Conservation (phyloP, 2,329 filamentous ascomycete species). For the Xylaria sp. region DNA sequence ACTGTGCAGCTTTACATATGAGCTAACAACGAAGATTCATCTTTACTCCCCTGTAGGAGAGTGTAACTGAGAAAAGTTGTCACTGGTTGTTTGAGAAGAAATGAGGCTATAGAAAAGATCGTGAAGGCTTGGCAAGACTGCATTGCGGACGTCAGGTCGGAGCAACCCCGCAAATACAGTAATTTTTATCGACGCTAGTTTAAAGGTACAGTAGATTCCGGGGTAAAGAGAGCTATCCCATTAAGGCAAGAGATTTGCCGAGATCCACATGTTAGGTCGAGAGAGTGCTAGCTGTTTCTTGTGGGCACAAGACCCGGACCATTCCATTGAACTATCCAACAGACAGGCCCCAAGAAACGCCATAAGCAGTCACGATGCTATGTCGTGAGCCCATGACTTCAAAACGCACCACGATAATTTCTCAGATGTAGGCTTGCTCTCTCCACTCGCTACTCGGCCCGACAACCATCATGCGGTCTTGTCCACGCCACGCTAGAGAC, state of each 20-base stretch:
- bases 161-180: slow-evolving; percentile 21
- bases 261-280: slow-evolving; percentile 10
- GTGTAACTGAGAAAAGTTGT: not conserved
- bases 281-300: slow-evolving; percentile 6
- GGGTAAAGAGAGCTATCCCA: slow-evolving; percentile 21
- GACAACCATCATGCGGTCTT: slow-evolving; percentile 29
- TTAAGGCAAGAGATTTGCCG: slow-evolving; percentile 30
- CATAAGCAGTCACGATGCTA: slow-evolving; percentile 5
- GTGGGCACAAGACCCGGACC: not conserved
- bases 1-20: no score
- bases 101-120: not conserved
- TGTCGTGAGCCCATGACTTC: slow-evolving; percentile 12
- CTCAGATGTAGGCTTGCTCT: slow-evolving; percentile 3
- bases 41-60: no score
- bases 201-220: slow-evolving; percentile 21
- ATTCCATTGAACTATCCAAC: slow-evolving; percentile 17
- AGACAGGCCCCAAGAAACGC: not conserved
- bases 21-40: no score
- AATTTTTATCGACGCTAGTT: slow-evolving; percentile 13
- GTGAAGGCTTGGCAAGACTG: slow-evolving; percentile 1
- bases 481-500: slow-evolving; percentile 15
- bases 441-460: slow-evolving; percentile 24
- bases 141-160: not conserved
- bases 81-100: not conserved
- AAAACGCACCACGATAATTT: not conserved